Conservation (phyloP, 306 rosid species). For the Trifolium dubium region DNA sequence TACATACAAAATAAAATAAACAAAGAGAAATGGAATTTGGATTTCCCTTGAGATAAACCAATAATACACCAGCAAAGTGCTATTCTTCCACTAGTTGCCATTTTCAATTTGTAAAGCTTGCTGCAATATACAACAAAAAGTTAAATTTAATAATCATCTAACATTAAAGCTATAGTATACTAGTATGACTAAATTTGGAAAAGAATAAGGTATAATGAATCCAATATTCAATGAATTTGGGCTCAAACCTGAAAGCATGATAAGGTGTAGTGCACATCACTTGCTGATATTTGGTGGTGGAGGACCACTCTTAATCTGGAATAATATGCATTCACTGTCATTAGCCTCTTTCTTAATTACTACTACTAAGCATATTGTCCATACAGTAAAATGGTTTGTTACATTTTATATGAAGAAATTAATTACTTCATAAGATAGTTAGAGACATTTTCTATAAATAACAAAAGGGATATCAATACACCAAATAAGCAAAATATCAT, state of each 20-base stretch:
- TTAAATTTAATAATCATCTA: constrained; percentile 9
- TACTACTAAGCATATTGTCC: neutral
- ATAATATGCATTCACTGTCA: constrained; percentile 28
- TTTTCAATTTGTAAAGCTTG: constrained; percentile 54
- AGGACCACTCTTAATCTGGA: constrained; percentile 82
- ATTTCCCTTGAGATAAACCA: constrained; percentile 2
- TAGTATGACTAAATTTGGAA: neutral
- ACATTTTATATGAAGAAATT: constrained; percentile 1
- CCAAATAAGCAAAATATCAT: constrained; percentile 4
- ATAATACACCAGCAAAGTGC: constrained; percentile 14
- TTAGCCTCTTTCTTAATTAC: constrained; percentile 31
- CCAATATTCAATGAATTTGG: neutral
- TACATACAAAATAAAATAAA: constrained; percentile 17
- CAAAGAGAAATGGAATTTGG: constrained; percentile 32
- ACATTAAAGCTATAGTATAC: neutral
- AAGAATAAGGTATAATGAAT: constrained; percentile 21
- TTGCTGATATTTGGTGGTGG: constrained; percentile 82
- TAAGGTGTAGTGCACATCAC: constrained; percentile 72
- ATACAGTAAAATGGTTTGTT: constrained; percentile 9
- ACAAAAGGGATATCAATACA: no score
- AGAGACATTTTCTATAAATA: no score
- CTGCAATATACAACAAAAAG: constrained; percentile 51
- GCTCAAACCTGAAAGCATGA: constrained; percentile 80
- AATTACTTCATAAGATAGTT: no score
- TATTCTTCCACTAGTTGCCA: constrained; percentile 52